These are phyloP conservation scores for Anaeromyces robustus DNA, from an alignment of 192 early-diverging fungal species.

Conservation along the genomic window DNA sequence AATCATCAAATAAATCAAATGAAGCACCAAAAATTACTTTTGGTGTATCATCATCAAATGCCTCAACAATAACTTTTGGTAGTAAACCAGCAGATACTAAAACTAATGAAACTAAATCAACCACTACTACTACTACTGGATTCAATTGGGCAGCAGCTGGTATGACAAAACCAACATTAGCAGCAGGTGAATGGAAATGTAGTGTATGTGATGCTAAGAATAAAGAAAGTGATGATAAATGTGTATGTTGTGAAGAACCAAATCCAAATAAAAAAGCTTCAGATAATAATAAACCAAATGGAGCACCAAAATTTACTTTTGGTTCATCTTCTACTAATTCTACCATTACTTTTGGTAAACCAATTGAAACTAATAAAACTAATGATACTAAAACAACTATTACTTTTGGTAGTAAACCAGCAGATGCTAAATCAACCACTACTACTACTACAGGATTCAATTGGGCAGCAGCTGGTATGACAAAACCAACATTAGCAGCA, in stretches of 20 bases:
- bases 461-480: background rate
- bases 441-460: background rate
- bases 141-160: no score
- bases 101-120: background rate
- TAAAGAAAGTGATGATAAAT: no score
- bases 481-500: background rate
- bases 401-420: background rate
- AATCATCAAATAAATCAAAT: background rate
- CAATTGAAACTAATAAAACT: background rate
- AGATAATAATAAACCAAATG: no score
- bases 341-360: background rate
- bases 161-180: no score
- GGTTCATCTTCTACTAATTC: background rate
- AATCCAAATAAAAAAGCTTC: no score
- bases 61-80: background rate
- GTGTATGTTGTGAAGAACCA: no score
- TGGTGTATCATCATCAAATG: background rate
- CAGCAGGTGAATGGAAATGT: no score
- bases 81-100: no score
- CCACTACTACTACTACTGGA: background rate
- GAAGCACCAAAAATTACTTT: background rate
- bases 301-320: no score
- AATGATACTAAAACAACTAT: background rate
- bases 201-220: no score
- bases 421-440: background rate